Evolutionary conservation across 1,139 yeast genomes (phyloP), one percentile per base, ranked within the genome.

Genomic region (Suhomyces bolitotheri): DNA sequence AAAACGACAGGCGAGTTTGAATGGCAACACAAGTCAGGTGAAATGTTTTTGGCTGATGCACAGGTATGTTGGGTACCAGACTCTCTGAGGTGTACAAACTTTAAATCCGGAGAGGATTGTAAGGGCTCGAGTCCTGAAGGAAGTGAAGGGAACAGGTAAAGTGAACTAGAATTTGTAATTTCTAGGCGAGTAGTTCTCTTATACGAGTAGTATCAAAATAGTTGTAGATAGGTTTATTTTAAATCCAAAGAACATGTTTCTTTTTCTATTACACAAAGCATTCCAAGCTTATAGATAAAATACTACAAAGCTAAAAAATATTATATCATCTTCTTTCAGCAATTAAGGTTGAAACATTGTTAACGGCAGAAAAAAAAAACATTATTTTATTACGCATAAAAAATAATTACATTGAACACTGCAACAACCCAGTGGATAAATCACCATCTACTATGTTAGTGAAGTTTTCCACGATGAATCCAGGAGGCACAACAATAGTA

Each of bases 181-280:
- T 17, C 16, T 25, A 25, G 33, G 22, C 15, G 7, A 17, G 20
- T 22, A 25, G 22, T 16, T 14, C 27, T 22, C 16, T 29, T 21
- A 19, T 26, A 17, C 33, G 39, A 31, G 27, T 28, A 36, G 22
- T 25, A 31, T 36, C 36, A 31, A 32, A 36, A 31, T 29, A 31
- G 30, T 22, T 36, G 31, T 34, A 30, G 40, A 33, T 36, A 36
- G 31, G 24, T 27, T 17, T 36, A 29, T 27, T 17, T 17, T 30
- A 27, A 31, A 29, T 28, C 22, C 27, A 27, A 7, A 23, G 27
- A n/a, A 21, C 29, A 33, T 34, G 37, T 37, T 37, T 37, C 40
- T 37, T 37, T 33, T 30, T 30, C 13, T 5, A 13, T 29, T 21
- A 30, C 37, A 37, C 40, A 37, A 37, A 33, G 31, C 33, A 23